Evolutionary conservation across 371 early-diverging fungal species (phyloP).

Genomic region (Apophysomyces ossiformis): DNA sequence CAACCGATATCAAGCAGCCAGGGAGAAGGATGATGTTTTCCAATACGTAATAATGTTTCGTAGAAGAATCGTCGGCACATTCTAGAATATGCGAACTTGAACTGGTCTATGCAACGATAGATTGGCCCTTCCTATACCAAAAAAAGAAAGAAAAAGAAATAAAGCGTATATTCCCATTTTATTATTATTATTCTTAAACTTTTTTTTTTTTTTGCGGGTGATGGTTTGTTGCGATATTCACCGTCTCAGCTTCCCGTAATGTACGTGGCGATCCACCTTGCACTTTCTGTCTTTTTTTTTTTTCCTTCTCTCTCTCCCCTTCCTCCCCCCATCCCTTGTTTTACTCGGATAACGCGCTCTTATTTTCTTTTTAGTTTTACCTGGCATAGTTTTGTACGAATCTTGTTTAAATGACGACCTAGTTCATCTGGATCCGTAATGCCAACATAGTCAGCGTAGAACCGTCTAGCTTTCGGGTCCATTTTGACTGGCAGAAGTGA

Average conservation of each 20-base stretch:
- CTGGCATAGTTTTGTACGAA: conserved; percentile 23
- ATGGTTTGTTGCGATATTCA: background rate
- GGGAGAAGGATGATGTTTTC: conserved; percentile 24
- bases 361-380: conserved; percentile 20
- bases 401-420: conserved; percentile 20
- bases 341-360: background rate
- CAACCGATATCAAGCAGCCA: conserved; percentile 50
- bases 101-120: conserved; percentile 44
- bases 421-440: conserved; percentile 24
- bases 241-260: background rate
- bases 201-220: background rate
- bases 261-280: background rate
- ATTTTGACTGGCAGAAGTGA: background rate
- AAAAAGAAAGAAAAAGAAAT: background rate
- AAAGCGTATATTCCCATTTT: too few species aligned
- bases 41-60: conserved; percentile 26
- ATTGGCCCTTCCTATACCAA: conserved; percentile 25
- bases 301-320: too few species aligned
- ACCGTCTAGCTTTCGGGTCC: conserved; percentile 5
- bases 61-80: conserved; percentile 46
- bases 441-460: conserved; percentile 36
- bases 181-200: too few species aligned
- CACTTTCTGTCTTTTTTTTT: too few species aligned
- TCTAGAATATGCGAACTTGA: conserved; percentile 42
- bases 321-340: too few species aligned